Percentiles rank a stretch among this genome's conserved stretches.
Conservation (phyloP, 768 basidiomycete species). For the Amanita polypyramis region DNA sequence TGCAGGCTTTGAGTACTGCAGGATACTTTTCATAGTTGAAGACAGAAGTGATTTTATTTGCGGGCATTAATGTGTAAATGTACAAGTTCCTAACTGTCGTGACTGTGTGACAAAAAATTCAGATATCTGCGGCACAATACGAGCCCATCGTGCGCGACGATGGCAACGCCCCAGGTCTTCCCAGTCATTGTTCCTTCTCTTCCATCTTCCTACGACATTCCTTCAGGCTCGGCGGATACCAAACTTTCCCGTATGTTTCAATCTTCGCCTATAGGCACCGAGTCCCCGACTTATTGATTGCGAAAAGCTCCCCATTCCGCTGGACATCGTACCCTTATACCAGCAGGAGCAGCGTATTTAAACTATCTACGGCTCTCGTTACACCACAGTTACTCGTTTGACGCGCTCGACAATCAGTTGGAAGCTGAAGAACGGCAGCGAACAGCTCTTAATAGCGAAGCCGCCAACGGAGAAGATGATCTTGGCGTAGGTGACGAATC, state of each 20-base stretch:
- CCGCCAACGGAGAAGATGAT: conserved; percentile 56
- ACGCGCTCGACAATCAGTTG: conserved; percentile 66
- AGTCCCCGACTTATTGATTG: background rate
- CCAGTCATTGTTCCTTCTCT: conserved; percentile 22
- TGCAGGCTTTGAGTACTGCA: conserved; percentile 15
- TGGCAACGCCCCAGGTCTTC: conserved; percentile 19
- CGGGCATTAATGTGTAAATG: background rate
- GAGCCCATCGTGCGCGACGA: conserved; percentile 4
- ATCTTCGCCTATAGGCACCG: background rate
- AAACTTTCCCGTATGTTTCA: conserved; percentile 17
- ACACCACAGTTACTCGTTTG: conserved; percentile 71
- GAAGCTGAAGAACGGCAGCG: conserved; percentile 32
- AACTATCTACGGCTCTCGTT: conserved; percentile 69
- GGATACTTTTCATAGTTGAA: conserved; percentile 16
- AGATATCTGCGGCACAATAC: background rate
- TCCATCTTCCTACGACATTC: conserved; percentile 33
- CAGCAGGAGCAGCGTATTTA: conserved; percentile 83
- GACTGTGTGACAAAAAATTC: conserved; percentile 3
- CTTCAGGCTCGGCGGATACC: conserved; percentile 19
- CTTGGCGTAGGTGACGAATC: conserved; percentile 89
- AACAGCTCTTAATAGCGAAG: conserved; percentile 36
- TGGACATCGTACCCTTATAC: conserved; percentile 47
- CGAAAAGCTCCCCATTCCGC: conserved; percentile 24
- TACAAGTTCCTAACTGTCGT: background rate
- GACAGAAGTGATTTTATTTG: background rate